Evolutionary conservation across 257 asterid genomes (phyloP), one percentile per base, ranked within the genome.

Genomic region (Linaria vulgaris): DNA sequence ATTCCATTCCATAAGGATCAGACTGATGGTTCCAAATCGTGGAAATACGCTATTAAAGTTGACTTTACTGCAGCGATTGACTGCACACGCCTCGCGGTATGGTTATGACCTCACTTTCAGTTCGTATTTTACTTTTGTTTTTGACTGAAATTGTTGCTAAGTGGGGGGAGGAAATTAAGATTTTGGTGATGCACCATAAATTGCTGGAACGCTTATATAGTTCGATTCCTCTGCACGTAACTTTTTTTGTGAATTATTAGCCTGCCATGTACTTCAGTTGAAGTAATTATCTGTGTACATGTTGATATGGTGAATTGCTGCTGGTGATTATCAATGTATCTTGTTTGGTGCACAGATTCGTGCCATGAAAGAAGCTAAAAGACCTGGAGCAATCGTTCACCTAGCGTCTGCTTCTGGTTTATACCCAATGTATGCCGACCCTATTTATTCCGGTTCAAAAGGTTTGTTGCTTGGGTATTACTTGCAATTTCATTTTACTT

Each of bases 371-470:
- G 80, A 79, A 63, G 76, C 78, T 21, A 82, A 71, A 75, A 89
- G 73, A 70, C 88, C 94, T 20, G 99, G 99, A 31, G 90, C 76
- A 49, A 82, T 92, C 63, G 78, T 92, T 60, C 89, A 92, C 60
- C 47, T 89, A 2, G 99, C 90, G 59, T 92, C 97, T 43, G 87
- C 99, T 66, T 76, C 96, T 7, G 99, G 99, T 56, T 95, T 92
- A 49, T 89, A 89, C 75, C 97, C 99, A 50, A 80, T 89, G 96
- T 72, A 64, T 67, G 44, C 4, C 9, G 95, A 84, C 56, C 97
- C 99, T 72, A 80, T 87, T 56, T 92, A 92, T 78, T 83, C 99
- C 66, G 96, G 83, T 61, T 34, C 96, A 30, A 92, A 89, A 87
- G 99, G 99, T 92, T 55, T 64, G 73, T 59, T 1, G 56, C 70